Evolutionary conservation across 2,329 filamentous ascomycete species (phyloP).

Genomic region (Nigrospora oryzae): DNA sequence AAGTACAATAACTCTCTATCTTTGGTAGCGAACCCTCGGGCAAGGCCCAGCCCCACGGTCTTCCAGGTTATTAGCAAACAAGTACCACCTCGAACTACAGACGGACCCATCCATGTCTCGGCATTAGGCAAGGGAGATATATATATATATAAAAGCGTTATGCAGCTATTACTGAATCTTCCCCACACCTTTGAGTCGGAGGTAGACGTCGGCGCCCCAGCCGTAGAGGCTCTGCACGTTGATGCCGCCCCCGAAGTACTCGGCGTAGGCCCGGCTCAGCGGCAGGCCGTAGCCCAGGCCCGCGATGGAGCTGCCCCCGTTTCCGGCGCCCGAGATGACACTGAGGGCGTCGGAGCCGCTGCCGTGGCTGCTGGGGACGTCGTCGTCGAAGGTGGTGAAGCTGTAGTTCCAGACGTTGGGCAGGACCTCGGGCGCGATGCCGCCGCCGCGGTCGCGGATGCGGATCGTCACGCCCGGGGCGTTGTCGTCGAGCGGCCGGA

Average conservation of each 20-base stretch:
- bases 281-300: slow-evolving; percentile 90
- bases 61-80: no score
- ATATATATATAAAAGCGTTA: no score
- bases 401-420: slow-evolving; percentile 94
- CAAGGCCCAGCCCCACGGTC: no score
- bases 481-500: slow-evolving; percentile 52
- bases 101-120: no score
- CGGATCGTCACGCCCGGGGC: slow-evolving; percentile 87
- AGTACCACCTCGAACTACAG: no score
- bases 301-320: slow-evolving; percentile 75
- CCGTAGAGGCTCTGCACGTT: slow-evolving; percentile 92
- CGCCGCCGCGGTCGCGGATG: slow-evolving; percentile 90
- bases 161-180: slow-evolving; percentile 31
- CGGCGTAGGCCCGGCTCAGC: slow-evolving; percentile 84
- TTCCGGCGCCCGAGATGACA: slow-evolving; percentile 63
- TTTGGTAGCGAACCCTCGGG: no score
- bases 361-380: slow-evolving; percentile 33
- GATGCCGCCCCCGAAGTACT: slow-evolving; percentile 96
- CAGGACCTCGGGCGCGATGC: slow-evolving; percentile 76
- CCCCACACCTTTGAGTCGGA: slow-evolving; percentile 55
- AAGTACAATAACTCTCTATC: no score
- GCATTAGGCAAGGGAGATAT: no score
- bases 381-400: slow-evolving; percentile 86
- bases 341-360: slow-evolving; percentile 60
- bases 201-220: slow-evolving; percentile 72